Evolutionary conservation across 345 rosid species (phyloP), one percentile per base, ranked within the genome.

Genomic region (Rhizophora mangle): DNA sequence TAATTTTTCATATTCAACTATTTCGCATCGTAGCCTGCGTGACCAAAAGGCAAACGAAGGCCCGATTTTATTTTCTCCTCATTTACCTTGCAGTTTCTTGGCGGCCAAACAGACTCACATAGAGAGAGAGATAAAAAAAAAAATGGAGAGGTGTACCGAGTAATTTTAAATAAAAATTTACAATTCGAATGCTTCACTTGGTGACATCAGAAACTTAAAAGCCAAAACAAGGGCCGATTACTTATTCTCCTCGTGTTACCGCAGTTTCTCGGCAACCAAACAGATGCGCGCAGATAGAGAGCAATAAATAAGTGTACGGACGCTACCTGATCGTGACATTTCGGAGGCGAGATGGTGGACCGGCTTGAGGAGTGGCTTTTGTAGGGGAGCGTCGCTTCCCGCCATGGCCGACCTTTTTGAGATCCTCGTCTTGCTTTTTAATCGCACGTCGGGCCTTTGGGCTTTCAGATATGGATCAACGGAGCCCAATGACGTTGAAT

Each of bases 301-400:
- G 47, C 10, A 10, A 39, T 9, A 11, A 16, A 11, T 3, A 39
- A 10, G 15, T 39, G 47, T 10, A 39, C 47, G 47, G 4, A 74
- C 26, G 62, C 18, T 27, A 87, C 90, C 94, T 83, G 85, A 91
- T 22, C 78, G 92, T 46, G 94, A 84, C 77, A 81, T 87, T 81
- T 89, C 88, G 9, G 89, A 82, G 71, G 85, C 83, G 76, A 88
- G 83, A 72, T 82, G 90, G 6, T 86, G 86, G 62, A 93, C 88
- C 46, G 82, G 80, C 51, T 82, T 67, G 62, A 91, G 83, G 71
- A 85, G 83, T 69, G 84, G 87, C 83, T 77, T 9, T 16, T 9
- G 89, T 18, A 83, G 72, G 78, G 30, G 60, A 56, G 11, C 16
- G 22, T 79, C 90, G 43, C 62, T 80, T 83, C 89, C 97, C 87